Percentiles rank a stretch among this genome's conserved stretches.
phyloP scores from a whole-genome alignment of 345 rosid species.

The Lepidium sativum region DNA sequence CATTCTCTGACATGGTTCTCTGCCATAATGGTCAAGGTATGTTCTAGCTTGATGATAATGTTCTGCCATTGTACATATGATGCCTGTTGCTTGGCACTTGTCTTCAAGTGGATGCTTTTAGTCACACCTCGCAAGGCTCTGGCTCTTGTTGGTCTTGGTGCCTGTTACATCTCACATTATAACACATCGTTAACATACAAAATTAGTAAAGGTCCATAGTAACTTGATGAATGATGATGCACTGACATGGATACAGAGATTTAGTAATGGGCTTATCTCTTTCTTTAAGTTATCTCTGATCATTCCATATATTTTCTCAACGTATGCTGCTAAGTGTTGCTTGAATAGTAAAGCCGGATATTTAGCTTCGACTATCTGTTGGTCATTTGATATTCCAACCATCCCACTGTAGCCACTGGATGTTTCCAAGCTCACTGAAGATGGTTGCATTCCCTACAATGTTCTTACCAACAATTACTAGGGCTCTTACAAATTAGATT shows the following conservation, averaged over 20 bases:
- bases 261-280: slow-evolving; percentile 48
- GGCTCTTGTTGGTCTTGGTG: slow-evolving; percentile 43
- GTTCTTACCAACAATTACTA: neutral
- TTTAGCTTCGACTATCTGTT: slow-evolving; percentile 58
- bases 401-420: slow-evolving; percentile 58
- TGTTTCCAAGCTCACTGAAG: slow-evolving; percentile 37
- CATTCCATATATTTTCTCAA: slow-evolving; percentile 63
- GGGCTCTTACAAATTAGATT: neutral
- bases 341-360: slow-evolving; percentile 65
- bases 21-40: slow-evolving; percentile 34
- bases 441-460: slow-evolving; percentile 38
- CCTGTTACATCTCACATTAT: slow-evolving; percentile 26
- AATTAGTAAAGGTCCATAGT: neutral
- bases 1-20: slow-evolving; percentile 41
- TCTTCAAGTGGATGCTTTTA: slow-evolving; percentile 32
- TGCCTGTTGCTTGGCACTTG: slow-evolving; percentile 46
- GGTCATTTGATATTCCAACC: slow-evolving; percentile 36
- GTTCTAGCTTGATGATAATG: slow-evolving; percentile 44
- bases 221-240: slow-evolving; percentile 7
- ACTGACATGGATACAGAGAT: slow-evolving; percentile 56
- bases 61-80: slow-evolving; percentile 57
- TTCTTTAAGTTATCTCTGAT: slow-evolving; percentile 58
- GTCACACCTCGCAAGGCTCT: slow-evolving; percentile 39
- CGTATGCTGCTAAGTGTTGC: slow-evolving; percentile 65
- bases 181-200: neutral